Conservation (phyloP, 306 rosid genomes). For the Fragaria ananassa region DNA sequence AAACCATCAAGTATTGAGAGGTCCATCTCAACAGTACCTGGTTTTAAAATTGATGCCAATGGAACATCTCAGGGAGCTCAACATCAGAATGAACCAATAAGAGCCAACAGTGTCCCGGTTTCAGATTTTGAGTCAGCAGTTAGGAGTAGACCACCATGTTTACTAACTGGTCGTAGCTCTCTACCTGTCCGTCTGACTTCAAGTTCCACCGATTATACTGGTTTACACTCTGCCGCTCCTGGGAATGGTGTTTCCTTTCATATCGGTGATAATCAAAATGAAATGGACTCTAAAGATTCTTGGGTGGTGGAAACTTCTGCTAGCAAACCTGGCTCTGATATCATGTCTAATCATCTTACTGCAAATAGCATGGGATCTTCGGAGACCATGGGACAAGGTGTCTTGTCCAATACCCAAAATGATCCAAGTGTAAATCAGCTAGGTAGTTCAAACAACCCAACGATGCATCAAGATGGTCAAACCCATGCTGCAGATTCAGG, state of each 20-base stretch:
- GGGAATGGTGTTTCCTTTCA: slow-evolving; percentile 30
- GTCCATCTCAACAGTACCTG: slow-evolving; percentile 89
- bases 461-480: slow-evolving; percentile 41
- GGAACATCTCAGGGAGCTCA: slow-evolving; percentile 43
- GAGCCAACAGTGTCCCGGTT: slow-evolving; percentile 48
- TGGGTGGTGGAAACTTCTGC: slow-evolving; percentile 33
- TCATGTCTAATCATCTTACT: slow-evolving; percentile 31
- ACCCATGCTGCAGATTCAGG: slow-evolving; percentile 31
- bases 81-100: slow-evolving; percentile 38
- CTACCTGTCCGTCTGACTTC: slow-evolving; percentile 35
- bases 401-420: slow-evolving; percentile 31
- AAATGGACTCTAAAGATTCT: slow-evolving; percentile 28
- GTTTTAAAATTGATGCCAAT: slow-evolving; percentile 39
- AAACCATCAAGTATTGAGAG: slow-evolving; percentile 56
- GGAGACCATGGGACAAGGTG: slow-evolving; percentile 36
- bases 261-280: slow-evolving; percentile 31
- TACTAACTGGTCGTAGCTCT: slow-evolving; percentile 36
- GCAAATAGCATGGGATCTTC: slow-evolving; percentile 31
- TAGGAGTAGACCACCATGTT: slow-evolving; percentile 28
- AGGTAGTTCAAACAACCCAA: slow-evolving; percentile 30
- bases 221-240: slow-evolving; percentile 34
- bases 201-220: slow-evolving; percentile 33
- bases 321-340: slow-evolving; percentile 24
- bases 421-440: slow-evolving; percentile 31
- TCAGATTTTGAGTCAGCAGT: slow-evolving; percentile 39